Conservation (phyloP, 83 land plant species). For the Picea abies region DNA sequence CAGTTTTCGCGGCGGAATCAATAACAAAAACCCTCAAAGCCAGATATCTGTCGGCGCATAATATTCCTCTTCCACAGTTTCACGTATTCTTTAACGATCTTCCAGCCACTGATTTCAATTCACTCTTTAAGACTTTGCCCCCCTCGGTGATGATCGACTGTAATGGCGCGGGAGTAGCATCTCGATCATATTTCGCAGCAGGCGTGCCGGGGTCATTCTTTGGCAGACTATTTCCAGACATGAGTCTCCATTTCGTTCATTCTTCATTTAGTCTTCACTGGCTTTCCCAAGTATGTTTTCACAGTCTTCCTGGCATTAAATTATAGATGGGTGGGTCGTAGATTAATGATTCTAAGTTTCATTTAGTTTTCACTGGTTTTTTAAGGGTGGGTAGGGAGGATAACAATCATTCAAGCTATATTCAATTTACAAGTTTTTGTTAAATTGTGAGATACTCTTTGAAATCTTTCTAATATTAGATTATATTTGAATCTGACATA, state of each 20-base stretch:
- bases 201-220: conserved; percentile 30
- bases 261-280: conserved; percentile 3
- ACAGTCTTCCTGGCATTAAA: background rate
- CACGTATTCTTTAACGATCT: conserved; percentile 24
- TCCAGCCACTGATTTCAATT: conserved; percentile 29
- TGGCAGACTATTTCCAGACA: conserved; percentile 24
- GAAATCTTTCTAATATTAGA: too few species aligned
- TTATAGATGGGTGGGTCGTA: background rate
- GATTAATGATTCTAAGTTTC: background rate
- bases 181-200: conserved; percentile 11
- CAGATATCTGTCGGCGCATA: background rate
- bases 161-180: background rate
- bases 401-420: too few species aligned
- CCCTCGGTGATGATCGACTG: background rate
- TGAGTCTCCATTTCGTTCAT: conserved; percentile 14
- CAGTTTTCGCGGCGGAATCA: conserved; percentile 23
- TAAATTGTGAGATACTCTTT: too few species aligned
- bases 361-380: too few species aligned
- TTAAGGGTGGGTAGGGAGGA: too few species aligned
- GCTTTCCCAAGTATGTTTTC: conserved; percentile 9
- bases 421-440: too few species aligned
- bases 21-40: conserved; percentile 22
- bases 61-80: background rate
- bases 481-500: too few species aligned
- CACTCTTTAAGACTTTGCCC: background rate